Evolutionary conservation across 148 eudicot genomes (phyloP), one percentile per base, ranked within the genome.

Genomic region (Beta vulgaris): DNA sequence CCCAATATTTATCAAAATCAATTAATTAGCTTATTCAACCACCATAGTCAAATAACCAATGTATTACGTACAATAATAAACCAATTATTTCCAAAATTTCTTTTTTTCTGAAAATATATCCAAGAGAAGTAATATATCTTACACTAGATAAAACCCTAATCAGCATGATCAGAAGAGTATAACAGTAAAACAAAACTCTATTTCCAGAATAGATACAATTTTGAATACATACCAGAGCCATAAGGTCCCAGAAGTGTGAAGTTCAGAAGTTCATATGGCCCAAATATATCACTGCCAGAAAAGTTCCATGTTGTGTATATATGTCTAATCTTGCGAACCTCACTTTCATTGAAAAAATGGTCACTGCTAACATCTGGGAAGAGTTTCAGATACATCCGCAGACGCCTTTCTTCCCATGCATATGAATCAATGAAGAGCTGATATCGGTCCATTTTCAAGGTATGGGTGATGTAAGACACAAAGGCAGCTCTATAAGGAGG

Each of bases 191-290:
- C 9, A 16, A 31, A 11, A 14, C 21, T 12, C 40, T 23, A 43
- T 15, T 60, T 34, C 35, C 48, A n/a, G 25, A 51, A 71, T 16
- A 40, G 59, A 55, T 39, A 14, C 6, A 42, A 34, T 71, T 37
- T 65, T 37, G 77, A 55, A 72, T 48, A 73, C 86, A 76, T 85
- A 93, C 98, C 79, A 44, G 82, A 51, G 60, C 84, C 34, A 73
- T 93, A 91, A 60, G 93, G 97, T 76, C 91, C 98, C 67, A 84
- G 72, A 55, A 91, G 95, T 70, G 90, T 91, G 80, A 91, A 91
- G 83, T 88, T 90, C 82, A 91, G 91, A 79, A 91, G 97, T 72
- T 93, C 98, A 83, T 93, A 91, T 19, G 98, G 98, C 73, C 98
- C 98, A 82, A 93, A 93, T 11, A 87, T 81, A 79, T 93, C 90